Evolutionary conservation across 2,329 filamentous ascomycete genomes (phyloP), one percentile per base, ranked within the genome.

Genomic region (Colletotrichum sp.): DNA sequence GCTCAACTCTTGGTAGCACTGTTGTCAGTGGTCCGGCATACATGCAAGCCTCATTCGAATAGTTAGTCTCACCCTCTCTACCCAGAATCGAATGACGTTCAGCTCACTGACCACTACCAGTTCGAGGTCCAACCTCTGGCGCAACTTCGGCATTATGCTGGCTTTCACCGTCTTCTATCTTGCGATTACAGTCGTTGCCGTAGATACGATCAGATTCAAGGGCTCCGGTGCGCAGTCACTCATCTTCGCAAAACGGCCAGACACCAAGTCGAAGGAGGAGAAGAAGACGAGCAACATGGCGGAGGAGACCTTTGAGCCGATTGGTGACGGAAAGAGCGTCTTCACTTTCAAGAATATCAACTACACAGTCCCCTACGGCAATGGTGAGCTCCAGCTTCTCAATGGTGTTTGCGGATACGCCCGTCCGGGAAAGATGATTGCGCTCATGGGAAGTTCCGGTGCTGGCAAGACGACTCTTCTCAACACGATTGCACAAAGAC

Each of bases 401-500:
- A 61, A 75, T 61, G 57, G 57, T 7, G 91, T 97, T 75, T 93
- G 89, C 73, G 95, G 95, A 2, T 96, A 95, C 79, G 95, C 92
- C 2, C 96, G 95, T 80, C 95, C 95, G 1, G 95, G 95, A 22
- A 85, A 94, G 22, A 93, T 98, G 90, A 92, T 95, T 59, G 95
- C 95, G 0, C 87, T 98, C 2, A 95, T 97, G 88, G 95, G 95
- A 70, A 94, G 94, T 3, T 95, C 92, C 6, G 95, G 94, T 59
- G 95, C 95, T 11, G 95, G 95, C 15, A 98, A 98, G 85, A 96
- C 95, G 0, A 97, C 95, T 0, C 86, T 98, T 0, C 88, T 98
- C 22, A 96, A 97, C 83, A 95, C 94, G 0, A 82, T 91, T 1
- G 92, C 94, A 0, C 94, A 96, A 80, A 91, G 95, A 4, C 93